Conservation (phyloP, 768 basidiomycete species). For the Leucocoprinus birnbaumii region DNA sequence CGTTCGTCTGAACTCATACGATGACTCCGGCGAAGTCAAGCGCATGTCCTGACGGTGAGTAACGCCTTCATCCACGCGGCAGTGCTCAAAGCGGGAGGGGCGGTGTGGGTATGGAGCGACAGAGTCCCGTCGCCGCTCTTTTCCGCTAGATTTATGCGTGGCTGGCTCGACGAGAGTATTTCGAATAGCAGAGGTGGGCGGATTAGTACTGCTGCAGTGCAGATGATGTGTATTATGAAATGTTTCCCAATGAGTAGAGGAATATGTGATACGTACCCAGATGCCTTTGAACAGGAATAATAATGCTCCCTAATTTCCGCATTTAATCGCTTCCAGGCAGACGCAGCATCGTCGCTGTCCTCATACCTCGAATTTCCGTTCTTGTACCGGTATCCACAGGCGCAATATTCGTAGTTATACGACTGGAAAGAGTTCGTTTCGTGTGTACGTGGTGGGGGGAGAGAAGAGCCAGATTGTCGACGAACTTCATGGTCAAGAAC, state of each 20-base stretch:
- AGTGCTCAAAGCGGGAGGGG: neutral
- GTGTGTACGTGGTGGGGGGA: too few relatives aligned
- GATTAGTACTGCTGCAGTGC: neutral
- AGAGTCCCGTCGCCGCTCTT: neutral
- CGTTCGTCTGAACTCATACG: neutral
- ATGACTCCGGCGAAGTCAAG: slow-evolving; percentile 6
- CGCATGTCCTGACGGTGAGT: neutral
- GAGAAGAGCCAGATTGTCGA: neutral
- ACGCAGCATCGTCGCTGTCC: neutral
- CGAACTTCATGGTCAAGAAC: neutral
- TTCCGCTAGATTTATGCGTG: neutral
- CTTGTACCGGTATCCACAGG: slow-evolving; percentile 3
- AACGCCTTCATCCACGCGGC: slow-evolving; percentile 4
- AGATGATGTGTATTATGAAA: neutral
- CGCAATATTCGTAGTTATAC: neutral
- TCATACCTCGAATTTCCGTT: slow-evolving; percentile 1
- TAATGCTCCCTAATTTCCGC: slow-evolving; percentile 3
- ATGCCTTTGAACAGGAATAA: slow-evolving; percentile 4
- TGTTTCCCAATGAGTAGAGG: too few relatives aligned
- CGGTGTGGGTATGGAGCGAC: neutral
- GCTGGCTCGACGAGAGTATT: neutral
- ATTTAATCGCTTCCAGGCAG: slow-evolving; percentile 1
- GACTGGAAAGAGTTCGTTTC: neutral
- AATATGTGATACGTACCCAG: neutral
- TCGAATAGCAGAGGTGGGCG: slow-evolving; percentile 10